phyloP scores from a whole-genome alignment of 2,329 filamentous ascomycete species.

The Onygenales sp. region DNA sequence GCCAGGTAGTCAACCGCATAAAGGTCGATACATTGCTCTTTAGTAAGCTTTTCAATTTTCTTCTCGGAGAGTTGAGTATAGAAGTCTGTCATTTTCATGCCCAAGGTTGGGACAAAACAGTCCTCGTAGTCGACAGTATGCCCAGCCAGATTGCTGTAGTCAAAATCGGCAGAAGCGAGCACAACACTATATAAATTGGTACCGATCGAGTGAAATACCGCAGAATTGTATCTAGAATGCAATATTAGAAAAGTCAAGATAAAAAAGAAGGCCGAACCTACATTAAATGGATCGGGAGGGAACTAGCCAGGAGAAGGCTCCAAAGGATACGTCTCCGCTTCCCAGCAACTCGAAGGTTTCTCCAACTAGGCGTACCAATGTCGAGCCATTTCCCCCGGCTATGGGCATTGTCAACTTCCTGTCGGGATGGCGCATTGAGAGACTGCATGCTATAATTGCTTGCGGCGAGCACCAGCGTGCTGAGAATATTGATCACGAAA shows the following conservation, averaged over 20 bases:
- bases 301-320: slow-evolving; percentile 3
- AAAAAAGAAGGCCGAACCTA: background rate
- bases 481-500: slow-evolving; percentile 26
- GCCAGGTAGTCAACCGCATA: slow-evolving; percentile 12
- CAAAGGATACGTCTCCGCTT: slow-evolving; percentile 5
- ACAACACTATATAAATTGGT: slow-evolving; percentile 13
- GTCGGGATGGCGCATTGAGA: slow-evolving; percentile 21
- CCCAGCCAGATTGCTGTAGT: background rate
- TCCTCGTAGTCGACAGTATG: background rate
- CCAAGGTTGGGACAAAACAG: slow-evolving; percentile 3
- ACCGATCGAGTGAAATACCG: slow-evolving; percentile 10
- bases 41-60: slow-evolving; percentile 4
- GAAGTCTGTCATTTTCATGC: slow-evolving; percentile 1
- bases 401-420: slow-evolving; percentile 25
- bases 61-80: background rate
- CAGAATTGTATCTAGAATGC: slow-evolving; percentile 13
- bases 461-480: slow-evolving; percentile 22
- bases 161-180: slow-evolving; percentile 5
- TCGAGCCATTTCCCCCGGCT: slow-evolving; percentile 19
- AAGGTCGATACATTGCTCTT: slow-evolving; percentile 8
- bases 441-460: slow-evolving; percentile 30
- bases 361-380: slow-evolving; percentile 19
- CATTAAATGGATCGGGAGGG: slow-evolving; percentile 11
- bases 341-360: slow-evolving; percentile 14
- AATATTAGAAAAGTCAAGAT: background rate